Base-by-base conservation (phyloP, 2,329 filamentous ascomycete genomes). In the Cercospora citrullina region DNA sequence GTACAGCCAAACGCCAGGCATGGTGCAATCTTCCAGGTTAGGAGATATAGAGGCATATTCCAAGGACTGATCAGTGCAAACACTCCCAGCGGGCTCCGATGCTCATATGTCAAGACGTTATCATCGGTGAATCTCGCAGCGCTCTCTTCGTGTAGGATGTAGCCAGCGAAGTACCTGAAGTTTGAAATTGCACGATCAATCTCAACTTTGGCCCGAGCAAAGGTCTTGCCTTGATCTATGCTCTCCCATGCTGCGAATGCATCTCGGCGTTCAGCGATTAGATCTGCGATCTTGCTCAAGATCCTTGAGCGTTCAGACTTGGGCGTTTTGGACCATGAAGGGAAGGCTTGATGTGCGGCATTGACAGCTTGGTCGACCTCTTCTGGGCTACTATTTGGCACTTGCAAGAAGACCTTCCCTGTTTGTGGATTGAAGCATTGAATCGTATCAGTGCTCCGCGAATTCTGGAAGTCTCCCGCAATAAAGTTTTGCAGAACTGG, bases 151-250 rank as follows among this genome's bases (percentile, higher is more conserved):
- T 68, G 66, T 18, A 68, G 16, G 28, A 68, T 65, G 36, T 68
- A 68, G n/a, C 63, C 51, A 10, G 66, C 66, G 51, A 68, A 68
- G 26, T 68, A 68, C 30, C 66, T 45, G 28, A 68, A 68, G 23
- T 68, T 68, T 12, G 62, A 62, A n/a, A 57, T 33, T 5, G 66
- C 66, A 45, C 66, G 45, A 42, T 68, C 62, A 33, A 68, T 65
- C 21, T 68, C 66, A 28, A 65, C 30, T 45, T 65, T 30, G 16
- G 66, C 66, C 58, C 66, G 66, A 26, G 58, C 51, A 30, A 59
- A 65, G 6, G 66, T 68, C 59, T 68, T 68, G 63, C 66, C 66
- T 63, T 68, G 66, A 55, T 68, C 66, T n/a, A 68, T 57, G 31
- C 63, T 65, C 33, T 68, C 66, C 66, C 66, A 68, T 9, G 63